Percentiles rank a stretch among this genome's conserved stretches.
Conservation (phyloP, 768 basidiomycete species). For the Arthromyces matolae region DNA sequence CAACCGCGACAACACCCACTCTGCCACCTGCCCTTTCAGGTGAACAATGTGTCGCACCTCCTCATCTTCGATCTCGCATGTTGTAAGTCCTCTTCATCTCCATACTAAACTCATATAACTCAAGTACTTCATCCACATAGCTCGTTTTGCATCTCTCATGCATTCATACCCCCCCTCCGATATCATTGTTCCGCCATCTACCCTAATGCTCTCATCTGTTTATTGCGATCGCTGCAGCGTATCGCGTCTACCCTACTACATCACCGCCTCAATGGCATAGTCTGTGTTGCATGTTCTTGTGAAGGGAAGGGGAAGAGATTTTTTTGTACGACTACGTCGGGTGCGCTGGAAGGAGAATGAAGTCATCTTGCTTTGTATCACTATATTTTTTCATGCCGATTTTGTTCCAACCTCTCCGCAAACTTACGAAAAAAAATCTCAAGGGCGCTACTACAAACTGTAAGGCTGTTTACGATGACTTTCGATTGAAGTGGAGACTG, state of each 20-base stretch:
- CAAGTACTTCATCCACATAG: background rate
- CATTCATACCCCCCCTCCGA: slow-evolving; percentile 14
- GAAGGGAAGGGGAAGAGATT: slow-evolving; percentile 5
- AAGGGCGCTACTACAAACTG: too few species aligned
- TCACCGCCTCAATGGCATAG: slow-evolving; percentile 13
- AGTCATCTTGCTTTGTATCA: slow-evolving; percentile 33
- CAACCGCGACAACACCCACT: slow-evolving; percentile 57
- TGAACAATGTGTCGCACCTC: too few species aligned
- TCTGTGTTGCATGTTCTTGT: slow-evolving; percentile 12
- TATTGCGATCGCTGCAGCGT: slow-evolving; percentile 12
- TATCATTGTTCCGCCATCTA: slow-evolving; percentile 10
- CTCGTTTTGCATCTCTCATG: background rate
- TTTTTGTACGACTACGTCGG: slow-evolving; percentile 25
- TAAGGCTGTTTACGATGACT: slow-evolving; percentile 7
- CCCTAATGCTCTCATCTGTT: slow-evolving; percentile 19
- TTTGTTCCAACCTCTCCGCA: too few species aligned
- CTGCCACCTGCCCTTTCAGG: slow-evolving; percentile 65
- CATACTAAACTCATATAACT: slow-evolving; percentile 8
- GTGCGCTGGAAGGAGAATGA: slow-evolving; percentile 25
- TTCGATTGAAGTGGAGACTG: too few species aligned
- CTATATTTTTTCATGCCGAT: slow-evolving; percentile 23
- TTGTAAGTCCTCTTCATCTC: slow-evolving; percentile 7
- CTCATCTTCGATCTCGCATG: too few species aligned
- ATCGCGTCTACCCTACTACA: slow-evolving; percentile 15
- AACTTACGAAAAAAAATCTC: too few species aligned